These are phyloP conservation scores for Haplographium delicatum DNA, from an alignment of 495 filamentous ascomycete genomes.

Conservation along the genomic window DNA sequence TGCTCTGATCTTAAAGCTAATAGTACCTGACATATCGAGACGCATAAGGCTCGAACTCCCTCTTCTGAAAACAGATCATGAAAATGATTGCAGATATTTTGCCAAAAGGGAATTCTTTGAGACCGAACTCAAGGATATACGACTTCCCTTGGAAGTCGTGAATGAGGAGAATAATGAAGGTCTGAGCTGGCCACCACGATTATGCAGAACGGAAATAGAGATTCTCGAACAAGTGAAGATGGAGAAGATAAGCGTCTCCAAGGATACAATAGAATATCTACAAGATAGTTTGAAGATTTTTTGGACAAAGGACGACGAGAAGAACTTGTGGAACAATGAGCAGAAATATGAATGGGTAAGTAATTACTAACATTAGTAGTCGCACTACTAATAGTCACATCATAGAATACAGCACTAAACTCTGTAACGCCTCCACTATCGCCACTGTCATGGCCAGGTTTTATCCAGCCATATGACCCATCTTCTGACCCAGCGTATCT, in stretches of 20 bases:
- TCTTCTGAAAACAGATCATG: conserved; percentile 43
- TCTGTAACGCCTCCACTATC: conserved; percentile 56
- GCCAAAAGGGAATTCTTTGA: conserved; percentile 29
- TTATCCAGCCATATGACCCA: conserved; percentile 31
- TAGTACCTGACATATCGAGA: conserved; percentile 1
- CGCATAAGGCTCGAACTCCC: conserved; percentile 39
- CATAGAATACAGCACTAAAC: conserved; percentile 30
- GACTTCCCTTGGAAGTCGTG: conserved; percentile 41
- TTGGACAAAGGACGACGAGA: conserved; percentile 33
- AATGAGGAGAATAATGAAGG: conserved; percentile 46
- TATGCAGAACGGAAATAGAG: conserved; percentile 23
- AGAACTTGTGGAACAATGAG: conserved; percentile 28
- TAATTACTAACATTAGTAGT: conserved; percentile 4
- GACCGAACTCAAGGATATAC: conserved; percentile 30
- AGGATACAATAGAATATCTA: conserved; percentile 35
- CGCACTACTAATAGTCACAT: conserved; percentile 4
- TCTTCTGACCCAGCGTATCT: conserved; percentile 29
- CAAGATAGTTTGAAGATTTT: conserved; percentile 32
- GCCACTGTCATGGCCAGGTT: conserved; percentile 43
- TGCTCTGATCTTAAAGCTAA: conserved; percentile 22
- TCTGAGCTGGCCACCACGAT: conserved; percentile 37
- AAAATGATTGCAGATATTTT: conserved; percentile 37
- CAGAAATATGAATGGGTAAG: conserved; percentile 33
- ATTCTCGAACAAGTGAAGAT: conserved; percentile 22
- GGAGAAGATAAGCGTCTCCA: conserved; percentile 43